Evolutionary conservation across 2,329 filamentous ascomycete genomes (phyloP), one percentile per base, ranked within the genome.

Genomic region (Claviceps arundinis): DNA sequence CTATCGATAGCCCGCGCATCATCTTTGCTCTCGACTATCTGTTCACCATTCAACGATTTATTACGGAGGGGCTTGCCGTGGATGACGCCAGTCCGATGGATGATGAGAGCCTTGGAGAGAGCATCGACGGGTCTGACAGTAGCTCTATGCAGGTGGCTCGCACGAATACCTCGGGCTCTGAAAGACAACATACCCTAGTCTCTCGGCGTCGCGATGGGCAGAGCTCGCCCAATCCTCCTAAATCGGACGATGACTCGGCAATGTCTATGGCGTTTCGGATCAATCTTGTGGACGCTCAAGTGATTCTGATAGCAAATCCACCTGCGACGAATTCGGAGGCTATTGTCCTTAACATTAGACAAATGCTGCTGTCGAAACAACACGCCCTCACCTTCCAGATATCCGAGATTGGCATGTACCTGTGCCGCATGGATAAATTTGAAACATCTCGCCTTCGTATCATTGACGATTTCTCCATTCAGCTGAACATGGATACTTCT

Each of bases 391-490:
- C 93, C 1, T 78, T 99, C 63, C 91, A 98, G 63, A 82, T 98
- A 2, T 90, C 89, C 7, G 84, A 97, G 62, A 80, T 97, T 50
- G 93, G 93, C 59, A 98, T 99, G 93, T 99, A 96, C 66, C 69
- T 98, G 37, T 98, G 94, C 64, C 86, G 93, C 13, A 98, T 99
- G 93, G 94, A 99, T 67, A 87, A 84, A 56, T 97, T 97, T 59
- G 91, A 98, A 59, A 89, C 87, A 3, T 90, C 85, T 42, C 82
- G 89, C 40, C 76, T 98, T 47, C 83, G 93, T 17, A 95, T 99
- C 55, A 80, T 99, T 37, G 94, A 99, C 63, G 90, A 98, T 67
- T 98, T 98, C 65, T 95, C 89, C 2, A 74, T 97, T 9, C 87
- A 93, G 56, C 76, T 95, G 60, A 93, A 88, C 2, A 81, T 98